phyloP scores from a whole-genome alignment of 257 asterid genomes.

The Linderniella brevidens region DNA sequence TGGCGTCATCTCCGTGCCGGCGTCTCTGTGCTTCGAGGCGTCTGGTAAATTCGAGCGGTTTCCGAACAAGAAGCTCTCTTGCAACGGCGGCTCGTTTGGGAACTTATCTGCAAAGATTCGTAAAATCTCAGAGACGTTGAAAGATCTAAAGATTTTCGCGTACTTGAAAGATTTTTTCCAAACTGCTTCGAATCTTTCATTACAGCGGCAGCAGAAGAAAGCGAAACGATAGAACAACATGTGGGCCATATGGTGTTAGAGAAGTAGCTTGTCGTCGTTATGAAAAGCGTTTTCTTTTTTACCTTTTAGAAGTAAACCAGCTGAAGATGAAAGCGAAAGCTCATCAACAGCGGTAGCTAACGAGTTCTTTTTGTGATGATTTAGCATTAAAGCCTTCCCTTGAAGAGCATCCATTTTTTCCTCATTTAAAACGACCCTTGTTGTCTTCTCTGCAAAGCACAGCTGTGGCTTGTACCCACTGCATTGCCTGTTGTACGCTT shows the following conservation, averaged over 20 bases:
- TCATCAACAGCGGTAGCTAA: conserved; percentile 22
- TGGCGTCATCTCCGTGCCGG: conserved; percentile 98
- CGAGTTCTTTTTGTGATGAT: conserved; percentile 18
- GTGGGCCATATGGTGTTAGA: conserved; percentile 8
- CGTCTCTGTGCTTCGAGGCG: conserved; percentile 53
- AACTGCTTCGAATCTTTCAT: too few species aligned
- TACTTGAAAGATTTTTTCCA: background rate
- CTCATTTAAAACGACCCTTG: conserved; percentile 40
- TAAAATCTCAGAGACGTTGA: background rate
- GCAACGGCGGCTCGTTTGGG: conserved; percentile 47
- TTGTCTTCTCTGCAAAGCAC: conserved; percentile 38
- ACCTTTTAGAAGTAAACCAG: conserved; percentile 58
- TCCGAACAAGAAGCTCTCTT: conserved; percentile 54
- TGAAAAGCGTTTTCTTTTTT: conserved; percentile 3
- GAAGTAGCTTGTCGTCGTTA: conserved; percentile 8
- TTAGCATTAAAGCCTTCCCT: conserved; percentile 28
- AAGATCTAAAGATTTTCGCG: background rate
- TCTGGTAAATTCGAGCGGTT: conserved; percentile 12
- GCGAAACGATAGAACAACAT: background rate
- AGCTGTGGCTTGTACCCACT: conserved; percentile 38
- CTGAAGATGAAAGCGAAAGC: conserved; percentile 30
- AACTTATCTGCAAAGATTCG: conserved; percentile 59
- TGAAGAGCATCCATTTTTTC: conserved; percentile 38
- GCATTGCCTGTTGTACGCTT: conserved; percentile 30
- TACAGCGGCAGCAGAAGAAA: background rate